These are phyloP conservation scores for Penicillium argentinense DNA, from an alignment of 495 filamentous ascomycete genomes.

Conservation along the genomic window DNA sequence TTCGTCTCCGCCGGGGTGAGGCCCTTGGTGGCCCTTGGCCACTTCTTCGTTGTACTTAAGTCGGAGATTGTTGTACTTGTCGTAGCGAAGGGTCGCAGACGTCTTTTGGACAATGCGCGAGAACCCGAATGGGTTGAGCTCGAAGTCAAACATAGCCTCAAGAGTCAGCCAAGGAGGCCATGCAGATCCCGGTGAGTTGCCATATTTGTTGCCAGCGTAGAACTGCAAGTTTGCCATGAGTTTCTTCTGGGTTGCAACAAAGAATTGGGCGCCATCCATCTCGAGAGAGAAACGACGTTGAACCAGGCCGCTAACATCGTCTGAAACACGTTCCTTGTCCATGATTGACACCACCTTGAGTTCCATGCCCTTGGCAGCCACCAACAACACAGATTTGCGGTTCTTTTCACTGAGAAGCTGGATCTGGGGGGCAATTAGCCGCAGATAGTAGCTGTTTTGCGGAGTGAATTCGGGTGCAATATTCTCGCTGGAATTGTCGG, in stretches of 20 bases:
- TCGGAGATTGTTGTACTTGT: slow-evolving; percentile 97
- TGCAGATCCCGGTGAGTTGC: slow-evolving; percentile 75
- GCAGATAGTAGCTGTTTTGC: slow-evolving; percentile 90
- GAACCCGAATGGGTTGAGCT: slow-evolving; percentile 89
- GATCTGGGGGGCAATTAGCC: slow-evolving; percentile 94
- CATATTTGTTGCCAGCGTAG: slow-evolving; percentile 92
- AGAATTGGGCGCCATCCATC: slow-evolving; percentile 97
- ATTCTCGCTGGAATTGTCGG: slow-evolving; percentile 65
- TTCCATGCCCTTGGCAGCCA: slow-evolving; percentile 94
- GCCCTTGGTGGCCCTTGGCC: slow-evolving; percentile 54
- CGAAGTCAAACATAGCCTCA: slow-evolving; percentile 97
- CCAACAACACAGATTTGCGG: slow-evolving; percentile 84
- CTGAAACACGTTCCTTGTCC: slow-evolving; percentile 88
- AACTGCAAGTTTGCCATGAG: slow-evolving; percentile 83
- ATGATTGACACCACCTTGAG: slow-evolving; percentile 95
- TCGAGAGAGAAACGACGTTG: slow-evolving; percentile 90
- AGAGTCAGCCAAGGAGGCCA: slow-evolving; percentile 99
- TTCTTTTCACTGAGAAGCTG: slow-evolving; percentile 99
- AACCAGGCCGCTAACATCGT: slow-evolving; percentile 91
- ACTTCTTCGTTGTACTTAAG: slow-evolving; percentile 98
- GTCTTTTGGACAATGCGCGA: slow-evolving; percentile 92
- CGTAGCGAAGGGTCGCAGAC: slow-evolving; percentile 88
- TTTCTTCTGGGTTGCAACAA: slow-evolving; percentile 89
- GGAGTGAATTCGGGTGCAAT: slow-evolving; percentile 89
- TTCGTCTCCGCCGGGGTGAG: slow-evolving; percentile 53